Percentiles rank a stretch among this genome's conserved stretches.
These are phyloP conservation scores for Entamoeba histolytica DNA, from an alignment of 208 protist species.

Conservation along the genomic window DNA sequence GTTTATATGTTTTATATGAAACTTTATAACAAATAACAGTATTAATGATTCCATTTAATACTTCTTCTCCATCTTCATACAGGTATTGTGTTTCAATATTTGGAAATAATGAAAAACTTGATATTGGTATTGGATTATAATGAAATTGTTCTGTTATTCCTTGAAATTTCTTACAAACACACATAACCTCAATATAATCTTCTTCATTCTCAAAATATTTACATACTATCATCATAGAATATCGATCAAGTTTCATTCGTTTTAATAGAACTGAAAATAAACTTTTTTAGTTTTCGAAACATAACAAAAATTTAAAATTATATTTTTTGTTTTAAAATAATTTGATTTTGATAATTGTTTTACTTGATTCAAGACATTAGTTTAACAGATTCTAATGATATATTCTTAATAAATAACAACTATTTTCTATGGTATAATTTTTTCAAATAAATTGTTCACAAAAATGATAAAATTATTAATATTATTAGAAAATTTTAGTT, in stretches of 20 bases:
- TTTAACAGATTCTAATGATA: too few species aligned
- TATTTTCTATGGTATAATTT: too few species aligned
- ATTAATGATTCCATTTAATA: background rate
- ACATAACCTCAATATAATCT: background rate
- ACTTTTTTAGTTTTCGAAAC: background rate
- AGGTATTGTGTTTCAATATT: background rate
- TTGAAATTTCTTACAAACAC: background rate
- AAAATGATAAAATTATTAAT: too few species aligned
- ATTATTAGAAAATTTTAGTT: too few species aligned
- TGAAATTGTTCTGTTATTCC: background rate
- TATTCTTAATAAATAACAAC: too few species aligned
- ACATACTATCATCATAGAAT: background rate
- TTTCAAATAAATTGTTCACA: too few species aligned
- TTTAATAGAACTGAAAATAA: background rate
- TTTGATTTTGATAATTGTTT: too few species aligned
- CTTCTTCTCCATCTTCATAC: background rate
- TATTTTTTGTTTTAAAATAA: too few species aligned
- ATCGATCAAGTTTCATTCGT: background rate
- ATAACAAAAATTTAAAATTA: too few species aligned
- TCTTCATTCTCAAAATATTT: background rate
- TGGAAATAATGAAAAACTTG: background rate
- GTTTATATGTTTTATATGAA: background rate
- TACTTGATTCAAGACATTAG: too few species aligned
- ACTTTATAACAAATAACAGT: background rate
- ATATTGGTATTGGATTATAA: background rate